These are phyloP conservation scores for Serendipita sp. DNA, from an alignment of 768 basidiomycete genomes.

Conservation along the genomic window DNA sequence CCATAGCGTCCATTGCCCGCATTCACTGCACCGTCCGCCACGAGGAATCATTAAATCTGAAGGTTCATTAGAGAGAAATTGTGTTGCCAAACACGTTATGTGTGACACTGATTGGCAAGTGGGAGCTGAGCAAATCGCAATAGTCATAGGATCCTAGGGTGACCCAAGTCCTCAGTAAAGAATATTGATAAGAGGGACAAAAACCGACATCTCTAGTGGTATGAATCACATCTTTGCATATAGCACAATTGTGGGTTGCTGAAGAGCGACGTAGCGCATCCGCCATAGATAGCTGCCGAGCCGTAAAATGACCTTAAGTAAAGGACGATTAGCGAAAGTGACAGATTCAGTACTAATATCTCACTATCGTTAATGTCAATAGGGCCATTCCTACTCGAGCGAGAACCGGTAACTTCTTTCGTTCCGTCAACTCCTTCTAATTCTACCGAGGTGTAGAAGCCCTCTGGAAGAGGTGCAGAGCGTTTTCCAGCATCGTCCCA, in stretches of 20 bases:
- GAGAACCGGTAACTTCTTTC: slow-evolving; percentile 36
- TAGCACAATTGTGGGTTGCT: slow-evolving; percentile 6
- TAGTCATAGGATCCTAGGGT: slow-evolving; percentile 32
- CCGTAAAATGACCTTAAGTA: neutral
- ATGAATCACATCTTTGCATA: slow-evolving; percentile 27
- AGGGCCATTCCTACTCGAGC: slow-evolving; percentile 29
- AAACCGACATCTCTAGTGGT: slow-evolving; percentile 28
- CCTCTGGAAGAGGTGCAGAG: slow-evolving; percentile 29
- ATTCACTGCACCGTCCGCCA: slow-evolving; percentile 42
- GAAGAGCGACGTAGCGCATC: neutral
- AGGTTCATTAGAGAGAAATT: slow-evolving; percentile 25
- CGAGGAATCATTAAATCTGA: slow-evolving; percentile 33
- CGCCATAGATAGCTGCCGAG: neutral
- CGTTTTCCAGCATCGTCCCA: slow-evolving; percentile 29
- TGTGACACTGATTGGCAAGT: slow-evolving; percentile 41
- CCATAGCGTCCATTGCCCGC: slow-evolving; percentile 44
- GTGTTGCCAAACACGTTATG: slow-evolving; percentile 36
- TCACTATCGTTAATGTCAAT: slow-evolving; percentile 44
- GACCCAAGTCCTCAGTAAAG: neutral
- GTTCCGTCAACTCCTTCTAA: slow-evolving; percentile 52
- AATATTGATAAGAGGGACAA: neutral
- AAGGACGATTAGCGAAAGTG: no score
- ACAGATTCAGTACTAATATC: neutral
- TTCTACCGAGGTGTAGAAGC: slow-evolving; percentile 37
- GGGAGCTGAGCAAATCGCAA: slow-evolving; percentile 36